Base-by-base conservation (phyloP, 1,284 basidiomycete species). In the Leccinum solheimii region DNA sequence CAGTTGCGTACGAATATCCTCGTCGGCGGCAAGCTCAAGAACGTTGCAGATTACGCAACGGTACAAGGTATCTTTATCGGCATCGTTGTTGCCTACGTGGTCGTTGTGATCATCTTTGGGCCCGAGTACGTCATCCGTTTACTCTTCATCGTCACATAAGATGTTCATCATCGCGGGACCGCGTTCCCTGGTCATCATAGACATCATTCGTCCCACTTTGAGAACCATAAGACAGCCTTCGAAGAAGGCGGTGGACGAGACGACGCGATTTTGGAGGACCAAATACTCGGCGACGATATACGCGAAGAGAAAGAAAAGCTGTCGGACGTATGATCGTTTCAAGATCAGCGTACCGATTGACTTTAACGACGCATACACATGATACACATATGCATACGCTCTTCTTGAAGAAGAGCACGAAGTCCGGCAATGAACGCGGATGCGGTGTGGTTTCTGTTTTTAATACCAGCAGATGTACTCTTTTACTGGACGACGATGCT, bases 61-160 rank as follows among this genome's bases (percentile, higher is more conserved):
- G 83, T 96, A 23, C 91, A 93, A 77, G 95, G 90, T 21, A 95
- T 97, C 72, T 80, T 97, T 45, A 89, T 98, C 60, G 95, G 89
- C 30, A 77, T 81, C 36, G 83, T 91, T n/a, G 80, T 86, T 6
- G 87, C 84, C 1, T 92, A 87, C 64, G 81, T 90, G n/a, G 63
- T 92, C 26, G 30, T 92, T 62, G 78, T 91, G 65, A 89, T 86
- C 2, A 79, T 89, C 63, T 76, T 92, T 62, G 90, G 90, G 5
- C 90, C 90, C 5, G 90, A 92, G 87, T 87, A 64, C 57, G 85
- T 81, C 16, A 30, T 50, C 23, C 7, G 3, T 27, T 54, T 21
- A 16, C n/a, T 21, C 36, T 50, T 5, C 6, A 7, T 32, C n/a
- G 14, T 43, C 6, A 3, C 16, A 5, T 34, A 8, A 53, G 11